Evolutionary conservation across 345 rosid genomes (phyloP).

Genomic region (Pugionium cornutum): DNA sequence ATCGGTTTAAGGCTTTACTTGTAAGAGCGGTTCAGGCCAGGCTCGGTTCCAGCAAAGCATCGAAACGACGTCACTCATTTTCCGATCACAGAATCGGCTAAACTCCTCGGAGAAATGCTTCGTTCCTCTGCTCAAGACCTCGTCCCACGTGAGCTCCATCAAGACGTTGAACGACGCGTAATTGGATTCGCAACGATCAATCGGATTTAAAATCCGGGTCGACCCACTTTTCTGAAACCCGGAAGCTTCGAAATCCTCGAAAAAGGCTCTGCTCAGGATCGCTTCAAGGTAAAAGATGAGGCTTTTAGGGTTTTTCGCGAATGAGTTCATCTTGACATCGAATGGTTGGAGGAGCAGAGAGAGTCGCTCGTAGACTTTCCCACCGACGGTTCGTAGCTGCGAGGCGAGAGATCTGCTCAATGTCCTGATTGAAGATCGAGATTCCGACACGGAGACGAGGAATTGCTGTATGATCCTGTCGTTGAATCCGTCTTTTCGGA

Average conservation of each 20-base stretch:
- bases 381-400: conserved; percentile 67
- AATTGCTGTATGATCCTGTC: conserved; percentile 68
- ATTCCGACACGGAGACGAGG: conserved; percentile 64
- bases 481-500: conserved; percentile 32
- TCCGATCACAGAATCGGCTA: conserved; percentile 82
- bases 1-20: conserved; percentile 38
- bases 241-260: conserved; percentile 79
- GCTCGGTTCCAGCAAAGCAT: conserved; percentile 82
- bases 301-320: conserved; percentile 60
- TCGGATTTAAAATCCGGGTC: conserved; percentile 67
- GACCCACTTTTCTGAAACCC: conserved; percentile 66
- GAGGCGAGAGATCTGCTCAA: conserved; percentile 65
- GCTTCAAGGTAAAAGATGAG: conserved; percentile 68
- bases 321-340: conserved; percentile 57
- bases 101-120: conserved; percentile 88
- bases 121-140: conserved; percentile 78
- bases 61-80: conserved; percentile 84
- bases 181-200: conserved; percentile 68
- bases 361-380: conserved; percentile 57
- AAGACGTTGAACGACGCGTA: conserved; percentile 59
- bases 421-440: conserved; percentile 58
- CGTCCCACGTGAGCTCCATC: conserved; percentile 77
- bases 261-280: conserved; percentile 66
- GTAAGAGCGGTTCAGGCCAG: conserved; percentile 86
- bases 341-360: conserved; percentile 69